Base-by-base conservation (phyloP, 306 rosid genomes). In the Vigna radiata region DNA sequence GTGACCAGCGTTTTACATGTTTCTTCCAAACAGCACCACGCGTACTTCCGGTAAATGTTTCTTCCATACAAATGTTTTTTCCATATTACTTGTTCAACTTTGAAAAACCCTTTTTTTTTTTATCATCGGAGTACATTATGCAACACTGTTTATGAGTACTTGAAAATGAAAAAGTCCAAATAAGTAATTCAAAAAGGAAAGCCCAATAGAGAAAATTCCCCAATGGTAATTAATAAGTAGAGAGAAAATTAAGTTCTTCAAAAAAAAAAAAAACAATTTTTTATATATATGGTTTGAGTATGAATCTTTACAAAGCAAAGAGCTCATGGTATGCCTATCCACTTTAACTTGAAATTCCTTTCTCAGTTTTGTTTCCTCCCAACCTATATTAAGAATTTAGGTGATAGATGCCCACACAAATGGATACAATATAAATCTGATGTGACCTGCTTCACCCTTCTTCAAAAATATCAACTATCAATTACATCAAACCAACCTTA, bases 291-390 rank as follows among this genome's bases (percentile, higher is more conserved):
- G 27, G 27, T 25, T 25, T 25, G 27, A 25, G 27, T 25, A 25
- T 25, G 27, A 25, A 25, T 25, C 27, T 25, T 25, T 25, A 3
- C 27, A 25, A 41, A 41, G 46, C 5, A 58, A 33, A 10, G 5
- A 58, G 17, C 0, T 23, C 41, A 33, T 62, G 36, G 47, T 36
- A 8, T 37, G 23, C 13, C 23, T 29, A 41, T 29, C 67, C 7
- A 15, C 44, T 62, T 36, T 8, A 63, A 63, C 27, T 37, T 37
- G 15, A 36, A 63, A 63, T 63, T 63, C 27, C 27, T 63, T 63
- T 63, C 4, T 64, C 49, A 17, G 7, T 37, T 64, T 64, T 5
- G 70, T 37, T 64, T n/a, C 69, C 27, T 31, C 12, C 48, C 48
- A n/a, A 37, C n/a, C 70, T 37, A 36, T 62, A 36, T 62, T 0